Evolutionary conservation across 768 basidiomycete species (phyloP).

Genomic region (Hypholoma sublateritium): DNA sequence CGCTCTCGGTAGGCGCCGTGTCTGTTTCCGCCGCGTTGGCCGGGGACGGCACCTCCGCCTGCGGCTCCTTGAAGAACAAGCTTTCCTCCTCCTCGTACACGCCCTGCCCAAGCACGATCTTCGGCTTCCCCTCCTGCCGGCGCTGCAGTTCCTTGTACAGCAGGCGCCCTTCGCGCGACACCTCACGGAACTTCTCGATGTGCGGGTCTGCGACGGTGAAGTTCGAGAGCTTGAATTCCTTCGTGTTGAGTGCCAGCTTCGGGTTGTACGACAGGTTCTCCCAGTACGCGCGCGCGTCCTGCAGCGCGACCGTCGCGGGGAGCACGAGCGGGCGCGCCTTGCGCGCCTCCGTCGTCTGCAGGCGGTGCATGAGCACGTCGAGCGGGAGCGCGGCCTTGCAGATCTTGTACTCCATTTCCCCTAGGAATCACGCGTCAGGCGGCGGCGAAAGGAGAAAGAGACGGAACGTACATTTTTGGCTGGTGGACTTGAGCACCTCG

Average conservation of each 20-base stretch:
- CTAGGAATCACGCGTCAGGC: conserved; percentile 31
- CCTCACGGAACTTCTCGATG: conserved; percentile 41
- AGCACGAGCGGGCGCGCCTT: conserved; percentile 47
- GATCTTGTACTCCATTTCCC: conserved; percentile 63
- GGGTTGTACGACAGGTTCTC: conserved; percentile 41
- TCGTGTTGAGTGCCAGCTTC: not conserved
- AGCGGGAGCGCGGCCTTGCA: conserved; percentile 33
- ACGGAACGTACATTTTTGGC: conserved; percentile 12
- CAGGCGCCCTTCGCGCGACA: conserved; percentile 46
- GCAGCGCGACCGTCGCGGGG: conserved; percentile 46
- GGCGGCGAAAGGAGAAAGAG: not conserved
- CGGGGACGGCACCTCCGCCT: not conserved
- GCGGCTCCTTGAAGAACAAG: conserved; percentile 4
- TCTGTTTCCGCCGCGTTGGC: not conserved
- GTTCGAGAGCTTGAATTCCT: not conserved
- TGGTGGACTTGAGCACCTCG: conserved; percentile 17
- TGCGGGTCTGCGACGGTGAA: conserved; percentile 34
- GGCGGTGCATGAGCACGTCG: conserved; percentile 37
- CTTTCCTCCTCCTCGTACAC: conserved; percentile 15
- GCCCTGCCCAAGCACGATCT: conserved; percentile 38
- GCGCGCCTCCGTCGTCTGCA: conserved; percentile 31
- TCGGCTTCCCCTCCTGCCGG: conserved; percentile 42
- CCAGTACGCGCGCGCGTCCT: conserved; percentile 48
- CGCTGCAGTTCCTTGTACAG: conserved; percentile 36
- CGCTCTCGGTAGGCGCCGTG: not conserved